Percentiles rank a stretch among this genome's conserved stretches.
Conservation (phyloP, 805 yeast species). For the Isabelozyma gotoi region DNA sequence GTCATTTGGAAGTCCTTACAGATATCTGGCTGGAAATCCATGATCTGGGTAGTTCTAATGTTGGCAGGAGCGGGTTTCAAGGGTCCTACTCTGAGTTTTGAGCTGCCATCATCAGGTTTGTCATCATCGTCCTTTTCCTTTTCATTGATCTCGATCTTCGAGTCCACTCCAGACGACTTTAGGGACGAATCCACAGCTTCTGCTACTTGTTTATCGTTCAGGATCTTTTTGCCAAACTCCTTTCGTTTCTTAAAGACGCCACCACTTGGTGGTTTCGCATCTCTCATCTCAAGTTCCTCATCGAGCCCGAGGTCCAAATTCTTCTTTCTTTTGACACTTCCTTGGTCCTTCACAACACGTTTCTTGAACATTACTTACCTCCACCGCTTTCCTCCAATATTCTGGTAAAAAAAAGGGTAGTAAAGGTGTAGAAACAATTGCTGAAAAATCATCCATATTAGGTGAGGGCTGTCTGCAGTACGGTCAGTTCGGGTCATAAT, state of each 20-base stretch:
- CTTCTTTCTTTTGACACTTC: background rate
- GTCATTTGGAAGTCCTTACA: constrained; percentile 90
- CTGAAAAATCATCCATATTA: background rate
- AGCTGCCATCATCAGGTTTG: background rate
- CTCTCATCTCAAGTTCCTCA: background rate
- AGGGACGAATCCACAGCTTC: background rate
- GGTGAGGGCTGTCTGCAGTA: constrained; percentile 1
- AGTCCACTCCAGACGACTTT: background rate
- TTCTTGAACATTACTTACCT: constrained; percentile 1
- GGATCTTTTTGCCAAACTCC: background rate
- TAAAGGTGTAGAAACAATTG: background rate
- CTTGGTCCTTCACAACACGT: background rate
- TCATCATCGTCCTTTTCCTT: background rate
- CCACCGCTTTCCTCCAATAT: background rate
- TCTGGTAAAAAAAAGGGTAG: background rate
- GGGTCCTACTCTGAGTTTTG: constrained; percentile 4
- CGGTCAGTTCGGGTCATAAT: background rate
- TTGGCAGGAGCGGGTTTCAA: constrained; percentile 33
- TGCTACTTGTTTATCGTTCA: background rate
- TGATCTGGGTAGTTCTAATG: constrained; percentile 63
- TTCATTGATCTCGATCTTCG: background rate
- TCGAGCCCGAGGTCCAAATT: background rate
- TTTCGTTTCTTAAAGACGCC: background rate
- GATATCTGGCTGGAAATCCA: constrained; percentile 90
- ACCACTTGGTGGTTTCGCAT: background rate